These are phyloP conservation scores for Pseudogymnoascus sp. DNA, from an alignment of 2,329 filamentous ascomycete genomes.

Conservation along the genomic window DNA sequence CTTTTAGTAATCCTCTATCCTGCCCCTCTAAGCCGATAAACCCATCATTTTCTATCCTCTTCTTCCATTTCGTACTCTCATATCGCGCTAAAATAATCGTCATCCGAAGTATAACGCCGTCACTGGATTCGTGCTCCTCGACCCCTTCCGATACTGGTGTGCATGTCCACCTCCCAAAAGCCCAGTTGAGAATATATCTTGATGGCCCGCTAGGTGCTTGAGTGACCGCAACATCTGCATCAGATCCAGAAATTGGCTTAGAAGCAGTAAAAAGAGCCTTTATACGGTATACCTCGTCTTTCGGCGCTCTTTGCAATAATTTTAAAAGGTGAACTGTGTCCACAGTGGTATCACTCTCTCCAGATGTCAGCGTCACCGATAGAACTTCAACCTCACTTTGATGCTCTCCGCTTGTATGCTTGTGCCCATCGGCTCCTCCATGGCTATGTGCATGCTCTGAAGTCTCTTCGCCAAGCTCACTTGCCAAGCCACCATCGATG, in stretches of 20 bases:
- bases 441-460: conserved; percentile 35
- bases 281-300: conserved; percentile 93
- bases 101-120: conserved; percentile 55
- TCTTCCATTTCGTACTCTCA: conserved; percentile 70
- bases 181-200: conserved; percentile 94
- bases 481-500: conserved; percentile 72
- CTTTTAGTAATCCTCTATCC: conserved; percentile 40
- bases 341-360: conserved; percentile 32
- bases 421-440: conserved; percentile 25
- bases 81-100: conserved; percentile 67
- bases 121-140: conserved; percentile 47
- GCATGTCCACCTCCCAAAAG: conserved; percentile 91
- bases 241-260: conserved; percentile 41
- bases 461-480: conserved; percentile 39
- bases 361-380: conserved; percentile 59
- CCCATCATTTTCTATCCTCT: conserved; percentile 54
- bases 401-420: conserved; percentile 36
- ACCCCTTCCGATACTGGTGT: conserved; percentile 47
- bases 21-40: conserved; percentile 42
- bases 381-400: conserved; percentile 86
- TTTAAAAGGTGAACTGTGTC: conserved; percentile 55
- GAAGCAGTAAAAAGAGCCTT: conserved; percentile 58
- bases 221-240: conserved; percentile 35
- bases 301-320: conserved; percentile 66
- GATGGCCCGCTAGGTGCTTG: conserved; percentile 29